Conservation (phyloP, 306 rosid species). For the Corylus heterophylla region DNA sequence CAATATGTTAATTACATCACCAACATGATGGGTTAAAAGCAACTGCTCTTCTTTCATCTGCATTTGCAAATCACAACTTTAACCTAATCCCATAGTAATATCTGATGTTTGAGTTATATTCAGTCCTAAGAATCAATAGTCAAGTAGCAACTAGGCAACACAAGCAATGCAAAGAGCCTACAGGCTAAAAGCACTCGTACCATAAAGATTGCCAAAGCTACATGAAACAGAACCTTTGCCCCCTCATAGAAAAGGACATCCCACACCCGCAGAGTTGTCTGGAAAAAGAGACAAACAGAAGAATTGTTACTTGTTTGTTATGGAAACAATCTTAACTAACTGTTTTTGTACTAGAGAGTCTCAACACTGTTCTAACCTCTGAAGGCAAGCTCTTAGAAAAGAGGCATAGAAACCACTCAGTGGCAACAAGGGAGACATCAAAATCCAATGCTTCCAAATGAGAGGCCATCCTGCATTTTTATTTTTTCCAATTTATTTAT, state of each 20-base stretch:
- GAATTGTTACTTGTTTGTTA: conserved; percentile 24
- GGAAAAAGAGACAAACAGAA: conserved; percentile 14
- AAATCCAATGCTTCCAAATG: conserved; percentile 90
- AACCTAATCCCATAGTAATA: conserved; percentile 18
- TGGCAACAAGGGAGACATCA: conserved; percentile 96
- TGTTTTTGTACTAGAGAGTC: background rate
- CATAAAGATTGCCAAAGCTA: conserved; percentile 94
- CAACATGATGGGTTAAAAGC: conserved; percentile 78
- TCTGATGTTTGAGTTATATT: background rate
- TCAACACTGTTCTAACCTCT: conserved; percentile 55
- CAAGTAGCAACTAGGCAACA: background rate
- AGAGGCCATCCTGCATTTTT: conserved; percentile 71
- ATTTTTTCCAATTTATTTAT: conserved; percentile 16
- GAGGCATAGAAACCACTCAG: conserved; percentile 98
- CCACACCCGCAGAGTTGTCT: conserved; percentile 97
- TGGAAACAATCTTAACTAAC: conserved; percentile 13
- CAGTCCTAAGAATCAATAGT: background rate
- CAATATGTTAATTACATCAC: conserved; percentile 80
- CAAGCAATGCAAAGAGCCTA: conserved; percentile 5
- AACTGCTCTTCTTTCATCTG: conserved; percentile 96
- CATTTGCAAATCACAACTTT: conserved; percentile 34
- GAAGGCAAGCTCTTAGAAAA: conserved; percentile 95
- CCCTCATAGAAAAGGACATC: conserved; percentile 96
- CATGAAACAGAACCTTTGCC: conserved; percentile 87
- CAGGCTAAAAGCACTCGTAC: conserved; percentile 34